Conservation (phyloP, 1,284 basidiomycete species). For the Singerocomus inundabilis region DNA sequence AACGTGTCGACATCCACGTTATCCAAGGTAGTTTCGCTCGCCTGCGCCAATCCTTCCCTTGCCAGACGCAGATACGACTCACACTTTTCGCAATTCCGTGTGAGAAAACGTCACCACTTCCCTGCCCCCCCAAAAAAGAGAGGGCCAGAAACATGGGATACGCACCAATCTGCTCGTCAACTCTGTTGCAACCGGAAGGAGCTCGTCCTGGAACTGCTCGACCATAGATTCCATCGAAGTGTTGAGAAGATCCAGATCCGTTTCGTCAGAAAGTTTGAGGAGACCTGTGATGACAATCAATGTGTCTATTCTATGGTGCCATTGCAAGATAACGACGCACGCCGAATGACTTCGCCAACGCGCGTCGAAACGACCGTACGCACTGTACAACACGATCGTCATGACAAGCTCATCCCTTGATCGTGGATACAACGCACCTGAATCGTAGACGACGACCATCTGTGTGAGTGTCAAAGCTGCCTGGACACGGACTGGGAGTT, state of each 20-base stretch:
- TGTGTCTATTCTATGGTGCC: neutral
- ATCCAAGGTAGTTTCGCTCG: constrained; percentile 43
- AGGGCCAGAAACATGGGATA: constrained; percentile 9
- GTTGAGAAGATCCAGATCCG: constrained; percentile 85
- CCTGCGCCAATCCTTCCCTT: constrained; percentile 59
- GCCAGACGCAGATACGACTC: constrained; percentile 81
- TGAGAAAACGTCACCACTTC: neutral
- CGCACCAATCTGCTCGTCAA: constrained; percentile 75
- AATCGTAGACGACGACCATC: constrained; percentile 66
- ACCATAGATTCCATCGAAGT: constrained; percentile 84
- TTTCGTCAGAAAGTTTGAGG: constrained; percentile 85
- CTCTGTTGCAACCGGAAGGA: constrained; percentile 84
- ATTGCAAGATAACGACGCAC: constrained; percentile 37
- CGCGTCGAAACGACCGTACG: constrained; percentile 72
- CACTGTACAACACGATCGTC: constrained; percentile 43
- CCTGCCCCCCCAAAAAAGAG: neutral
- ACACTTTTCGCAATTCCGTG: constrained; percentile 45
- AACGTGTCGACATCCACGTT: constrained; percentile 51
- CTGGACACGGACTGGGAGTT: constrained; percentile 83
- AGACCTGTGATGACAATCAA: constrained; percentile 50
- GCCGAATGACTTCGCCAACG: constrained; percentile 86
- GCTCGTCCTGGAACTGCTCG: constrained; percentile 79
- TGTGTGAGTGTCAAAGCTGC: constrained; percentile 81
- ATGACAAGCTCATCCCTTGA: neutral
- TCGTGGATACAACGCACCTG: constrained; percentile 42